Conservation (phyloP, 495 filamentous ascomycete genomes). For the Penicillium bialowiezense region DNA sequence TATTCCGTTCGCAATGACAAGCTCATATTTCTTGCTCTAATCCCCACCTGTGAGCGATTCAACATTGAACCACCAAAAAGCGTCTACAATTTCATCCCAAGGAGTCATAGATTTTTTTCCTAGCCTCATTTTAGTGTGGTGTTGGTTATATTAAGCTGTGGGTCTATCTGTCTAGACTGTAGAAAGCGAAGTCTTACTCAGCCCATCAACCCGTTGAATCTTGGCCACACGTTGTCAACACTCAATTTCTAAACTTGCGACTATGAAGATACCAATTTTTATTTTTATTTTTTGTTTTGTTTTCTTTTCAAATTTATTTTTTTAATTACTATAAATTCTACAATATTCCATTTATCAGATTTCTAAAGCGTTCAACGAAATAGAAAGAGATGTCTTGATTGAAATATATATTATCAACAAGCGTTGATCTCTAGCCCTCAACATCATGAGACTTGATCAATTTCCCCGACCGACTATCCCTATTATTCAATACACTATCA, state of each 20-base stretch:
- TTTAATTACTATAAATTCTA: neutral
- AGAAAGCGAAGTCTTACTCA: slow-evolving; percentile 2
- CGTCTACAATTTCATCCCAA: neutral
- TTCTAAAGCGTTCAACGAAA: slow-evolving; percentile 1
- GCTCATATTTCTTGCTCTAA: neutral
- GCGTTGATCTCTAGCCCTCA: slow-evolving; percentile 1
- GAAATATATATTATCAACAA: neutral
- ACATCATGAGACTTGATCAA: slow-evolving; percentile 1
- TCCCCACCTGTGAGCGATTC: neutral
- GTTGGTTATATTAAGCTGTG: neutral
- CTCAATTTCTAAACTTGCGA: slow-evolving; percentile 4
- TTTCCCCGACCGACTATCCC: neutral
- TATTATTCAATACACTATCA: too few species aligned
- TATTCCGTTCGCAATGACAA: neutral
- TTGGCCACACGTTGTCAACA: neutral
- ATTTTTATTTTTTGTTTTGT: neutral
- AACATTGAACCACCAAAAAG: slow-evolving; percentile 1
- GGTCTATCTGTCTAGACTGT: slow-evolving; percentile 3
- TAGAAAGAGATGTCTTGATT: slow-evolving; percentile 2
- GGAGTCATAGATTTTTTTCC: neutral
- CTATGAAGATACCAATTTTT: neutral
- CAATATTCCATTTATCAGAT: neutral
- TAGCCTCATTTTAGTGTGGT: neutral
- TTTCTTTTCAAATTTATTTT: too few species aligned
- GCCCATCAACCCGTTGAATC: slow-evolving; percentile 8